A percentile compares a stretch with the other conserved stretches of the same genome.
Conservation (phyloP, 2,329 filamentous ascomycete genomes). For the Botrytis aclada region DNA sequence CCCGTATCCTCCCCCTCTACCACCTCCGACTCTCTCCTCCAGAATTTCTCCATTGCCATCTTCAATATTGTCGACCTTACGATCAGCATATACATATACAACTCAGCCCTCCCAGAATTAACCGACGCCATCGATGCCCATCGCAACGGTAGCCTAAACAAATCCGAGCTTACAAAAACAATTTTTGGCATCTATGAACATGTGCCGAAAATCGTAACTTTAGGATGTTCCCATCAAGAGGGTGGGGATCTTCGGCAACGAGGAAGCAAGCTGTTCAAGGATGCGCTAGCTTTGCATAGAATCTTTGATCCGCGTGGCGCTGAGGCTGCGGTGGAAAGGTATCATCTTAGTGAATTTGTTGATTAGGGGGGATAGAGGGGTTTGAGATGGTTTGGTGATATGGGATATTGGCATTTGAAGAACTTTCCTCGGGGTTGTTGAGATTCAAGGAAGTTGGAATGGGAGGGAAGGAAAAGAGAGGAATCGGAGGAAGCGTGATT, state of each 20-base stretch:
- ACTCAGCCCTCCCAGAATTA: no score
- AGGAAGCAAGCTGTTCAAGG: neutral
- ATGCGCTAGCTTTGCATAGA: neutral
- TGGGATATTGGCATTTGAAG: neutral
- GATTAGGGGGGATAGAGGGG: neutral
- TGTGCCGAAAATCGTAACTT: neutral
- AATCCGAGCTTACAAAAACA: rapidly evolving
- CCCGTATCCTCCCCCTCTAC: no score
- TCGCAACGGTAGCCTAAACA: rapidly evolving
- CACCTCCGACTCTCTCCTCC: no score
- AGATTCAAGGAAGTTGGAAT: neutral
- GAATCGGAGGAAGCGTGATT: neutral
- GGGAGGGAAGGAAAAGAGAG: neutral
- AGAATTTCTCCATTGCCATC: no score
- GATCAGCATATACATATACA: no score
- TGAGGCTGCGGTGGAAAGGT: neutral
- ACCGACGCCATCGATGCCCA: no score
- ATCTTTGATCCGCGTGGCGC: neutral
- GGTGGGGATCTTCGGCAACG: neutral
- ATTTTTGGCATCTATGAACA: neutral
- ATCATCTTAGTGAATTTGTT: neutral
- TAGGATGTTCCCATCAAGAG: neutral
- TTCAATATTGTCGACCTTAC: no score
- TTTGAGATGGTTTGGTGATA: neutral
- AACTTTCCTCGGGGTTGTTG: rapidly evolving